Conservation (phyloP, 768 basidiomycete genomes). For the Tylopilus subfusipes region DNA sequence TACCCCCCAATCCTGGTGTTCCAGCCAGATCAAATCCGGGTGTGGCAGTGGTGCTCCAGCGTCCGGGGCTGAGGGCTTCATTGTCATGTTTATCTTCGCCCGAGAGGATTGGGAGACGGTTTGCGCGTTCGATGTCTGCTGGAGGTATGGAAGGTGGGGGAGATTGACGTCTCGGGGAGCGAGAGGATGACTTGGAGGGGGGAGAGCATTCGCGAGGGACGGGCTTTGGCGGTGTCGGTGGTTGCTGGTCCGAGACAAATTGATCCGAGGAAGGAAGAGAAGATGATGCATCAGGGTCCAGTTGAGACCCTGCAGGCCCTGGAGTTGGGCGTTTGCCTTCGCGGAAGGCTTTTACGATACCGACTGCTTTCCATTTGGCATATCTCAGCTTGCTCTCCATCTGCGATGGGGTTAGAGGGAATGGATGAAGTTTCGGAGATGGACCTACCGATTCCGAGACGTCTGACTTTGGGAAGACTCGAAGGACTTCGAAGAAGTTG, state of each 20-base stretch:
- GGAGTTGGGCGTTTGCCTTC: constrained; percentile 83
- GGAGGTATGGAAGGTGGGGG: constrained; percentile 31
- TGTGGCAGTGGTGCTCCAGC: constrained; percentile 76
- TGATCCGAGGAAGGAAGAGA: constrained; percentile 15
- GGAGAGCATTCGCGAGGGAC: constrained; percentile 27
- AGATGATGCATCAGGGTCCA: constrained; percentile 21
- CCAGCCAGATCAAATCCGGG: constrained; percentile 48
- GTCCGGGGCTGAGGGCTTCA: constrained; percentile 45
- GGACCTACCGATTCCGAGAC: constrained; percentile 54
- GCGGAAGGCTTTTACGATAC: constrained; percentile 92
- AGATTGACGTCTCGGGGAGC: constrained; percentile 31
- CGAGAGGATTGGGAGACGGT: constrained; percentile 24
- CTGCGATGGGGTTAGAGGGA: constrained; percentile 36
- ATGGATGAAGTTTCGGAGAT: background rate
- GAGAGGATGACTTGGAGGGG: constrained; percentile 19
- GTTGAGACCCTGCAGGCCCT: constrained; percentile 60
- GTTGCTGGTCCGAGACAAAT: constrained; percentile 10
- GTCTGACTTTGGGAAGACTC: constrained; percentile 62
- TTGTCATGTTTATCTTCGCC: constrained; percentile 29
- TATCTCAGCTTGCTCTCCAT: constrained; percentile 87
- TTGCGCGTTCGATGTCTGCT: constrained; percentile 29
- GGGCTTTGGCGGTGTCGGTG: constrained; percentile 18
- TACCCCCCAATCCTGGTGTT: constrained; percentile 19
- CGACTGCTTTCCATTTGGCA: constrained; percentile 96
- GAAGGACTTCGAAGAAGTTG: constrained; percentile 89